Conservation (phyloP, 2,329 filamentous ascomycete species). For the Coniochaeta sp. region DNA sequence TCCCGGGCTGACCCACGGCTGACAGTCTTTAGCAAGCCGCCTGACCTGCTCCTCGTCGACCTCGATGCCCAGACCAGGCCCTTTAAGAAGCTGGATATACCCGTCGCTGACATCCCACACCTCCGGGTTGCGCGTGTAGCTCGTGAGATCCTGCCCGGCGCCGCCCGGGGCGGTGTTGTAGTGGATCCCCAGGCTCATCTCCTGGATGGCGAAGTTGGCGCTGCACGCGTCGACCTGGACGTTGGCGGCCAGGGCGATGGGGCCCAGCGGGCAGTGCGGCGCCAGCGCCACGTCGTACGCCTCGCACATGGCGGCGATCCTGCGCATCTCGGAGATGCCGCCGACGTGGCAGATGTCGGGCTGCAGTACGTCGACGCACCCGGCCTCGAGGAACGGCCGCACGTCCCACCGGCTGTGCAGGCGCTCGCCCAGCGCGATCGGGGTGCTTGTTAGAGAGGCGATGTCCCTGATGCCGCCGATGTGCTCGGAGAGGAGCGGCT, state of each 20-base stretch:
- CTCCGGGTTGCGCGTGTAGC: conserved; percentile 49
- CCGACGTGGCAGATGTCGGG: conserved; percentile 57
- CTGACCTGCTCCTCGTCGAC: conserved; percentile 56
- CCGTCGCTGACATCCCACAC: conserved; percentile 53
- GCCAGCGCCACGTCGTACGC: conserved; percentile 58
- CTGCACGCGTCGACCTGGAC: conserved; percentile 50
- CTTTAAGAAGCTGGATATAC: conserved; percentile 44
- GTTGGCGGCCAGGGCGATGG: conserved; percentile 56
- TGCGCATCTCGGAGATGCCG: conserved; percentile 54
- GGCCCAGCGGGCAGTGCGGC: conserved; percentile 57
- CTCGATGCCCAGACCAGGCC: conserved; percentile 53
- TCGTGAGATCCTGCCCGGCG: conserved; percentile 48
- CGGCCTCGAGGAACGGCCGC: conserved; percentile 53
- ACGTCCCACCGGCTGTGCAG: conserved; percentile 60
- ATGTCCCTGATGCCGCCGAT: conserved; percentile 50
- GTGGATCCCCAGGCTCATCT: conserved; percentile 64
- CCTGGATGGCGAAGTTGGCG: conserved; percentile 56
- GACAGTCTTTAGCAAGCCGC: conserved; percentile 39
- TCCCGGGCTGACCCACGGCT: conserved; percentile 52
- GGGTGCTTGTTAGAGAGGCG: conserved; percentile 43
- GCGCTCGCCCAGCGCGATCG: conserved; percentile 58
- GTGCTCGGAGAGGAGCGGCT: conserved; percentile 57
- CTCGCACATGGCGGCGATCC: conserved; percentile 57
- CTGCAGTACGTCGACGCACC: conserved; percentile 55
- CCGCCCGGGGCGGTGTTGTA: too few species aligned